Base-by-base conservation (phyloP, 179 eudicot species). In the Heliamphora pulchella region DNA sequence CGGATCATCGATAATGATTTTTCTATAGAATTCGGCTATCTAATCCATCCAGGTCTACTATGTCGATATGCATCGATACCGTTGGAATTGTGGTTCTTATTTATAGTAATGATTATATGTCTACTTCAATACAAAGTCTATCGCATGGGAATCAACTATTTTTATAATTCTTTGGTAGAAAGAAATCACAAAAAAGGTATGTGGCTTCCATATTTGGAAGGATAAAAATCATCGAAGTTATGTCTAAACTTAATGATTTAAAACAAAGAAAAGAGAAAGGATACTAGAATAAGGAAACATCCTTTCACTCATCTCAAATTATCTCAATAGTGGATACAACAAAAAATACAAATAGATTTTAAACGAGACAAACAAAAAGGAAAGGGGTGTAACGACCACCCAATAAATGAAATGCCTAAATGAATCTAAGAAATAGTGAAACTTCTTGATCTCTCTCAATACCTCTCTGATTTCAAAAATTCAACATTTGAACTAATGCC, bases 141-240 rank as follows among this genome's bases (percentile, higher is more conserved):
- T 31, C 31, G 31, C 31, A 31, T 31, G 31, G 31, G 31, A 59
- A 59, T 59, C 63, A 59, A 59, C 15, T 1, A 15, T 59, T 59
- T 59, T 11, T 59, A 59, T 59, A 15, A 59, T 59, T 59, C 63
- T 59, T 17, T 59, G 18, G 3, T 59, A 59, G 63, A 59, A 59
- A 59, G 63, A 59, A 59, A 59, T 59, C 63, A 59, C 63, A 59
- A 59, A 59, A 59, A 59, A 59, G 63, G 15, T 59, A 59, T 59
- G 17, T 14, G 8, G 17, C 18, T 59, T 11, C 63, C 15, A 59
- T 58, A 31, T 59, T 59, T 59, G 63, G 11, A 59, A 59, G 18
- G 63, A 59, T 59, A 8, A 59, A 17, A 59, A 59, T 59, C 63
- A 1, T 15, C 18, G 4, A 59, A 59, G 63, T 59, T 59, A 59